Conservation (phyloP, 2,329 filamentous ascomycete genomes). For the Xylaria sp. region DNA sequence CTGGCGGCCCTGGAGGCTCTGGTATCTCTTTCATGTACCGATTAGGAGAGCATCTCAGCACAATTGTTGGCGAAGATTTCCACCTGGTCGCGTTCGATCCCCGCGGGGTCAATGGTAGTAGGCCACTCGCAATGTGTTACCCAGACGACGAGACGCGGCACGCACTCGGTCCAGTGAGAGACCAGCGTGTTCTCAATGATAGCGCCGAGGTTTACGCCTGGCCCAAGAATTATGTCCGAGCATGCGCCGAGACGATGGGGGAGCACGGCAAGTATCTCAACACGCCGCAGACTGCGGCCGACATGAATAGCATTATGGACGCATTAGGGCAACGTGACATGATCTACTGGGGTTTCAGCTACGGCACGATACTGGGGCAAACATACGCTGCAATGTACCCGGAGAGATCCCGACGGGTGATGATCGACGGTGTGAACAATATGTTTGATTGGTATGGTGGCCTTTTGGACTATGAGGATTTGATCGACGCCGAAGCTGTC, state of each 20-base stretch:
- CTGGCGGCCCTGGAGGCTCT: constrained; percentile 54
- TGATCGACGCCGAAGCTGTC: constrained; percentile 51
- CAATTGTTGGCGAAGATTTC: constrained; percentile 50
- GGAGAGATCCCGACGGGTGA: constrained; percentile 43
- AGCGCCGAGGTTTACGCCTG: constrained; percentile 49
- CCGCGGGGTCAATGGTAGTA: constrained; percentile 49
- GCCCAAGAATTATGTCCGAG: constrained; percentile 48
- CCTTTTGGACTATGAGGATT: constrained; percentile 45
- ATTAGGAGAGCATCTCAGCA: constrained; percentile 44
- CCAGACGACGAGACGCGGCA: constrained; percentile 43
- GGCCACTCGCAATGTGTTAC: constrained; percentile 48
- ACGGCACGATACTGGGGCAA: constrained; percentile 48
- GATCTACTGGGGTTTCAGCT: constrained; percentile 50
- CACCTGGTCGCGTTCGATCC: constrained; percentile 56
- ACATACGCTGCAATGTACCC: constrained; percentile 48
- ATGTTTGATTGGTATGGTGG: constrained; percentile 49
- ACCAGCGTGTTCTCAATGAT: constrained; percentile 40
- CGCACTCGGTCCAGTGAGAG: constrained; percentile 33
- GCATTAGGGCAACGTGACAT: constrained; percentile 47
- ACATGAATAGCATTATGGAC: constrained; percentile 57
- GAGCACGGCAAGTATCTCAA: constrained; percentile 53
- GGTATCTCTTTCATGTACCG: constrained; percentile 47
- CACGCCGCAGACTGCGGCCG: constrained; percentile 56
- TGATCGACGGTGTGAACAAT: constrained; percentile 45
- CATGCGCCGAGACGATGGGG: constrained; percentile 52